These are phyloP conservation scores for Aspergillus egyptiacus DNA, from an alignment of 495 filamentous ascomycete species.

Conservation along the genomic window DNA sequence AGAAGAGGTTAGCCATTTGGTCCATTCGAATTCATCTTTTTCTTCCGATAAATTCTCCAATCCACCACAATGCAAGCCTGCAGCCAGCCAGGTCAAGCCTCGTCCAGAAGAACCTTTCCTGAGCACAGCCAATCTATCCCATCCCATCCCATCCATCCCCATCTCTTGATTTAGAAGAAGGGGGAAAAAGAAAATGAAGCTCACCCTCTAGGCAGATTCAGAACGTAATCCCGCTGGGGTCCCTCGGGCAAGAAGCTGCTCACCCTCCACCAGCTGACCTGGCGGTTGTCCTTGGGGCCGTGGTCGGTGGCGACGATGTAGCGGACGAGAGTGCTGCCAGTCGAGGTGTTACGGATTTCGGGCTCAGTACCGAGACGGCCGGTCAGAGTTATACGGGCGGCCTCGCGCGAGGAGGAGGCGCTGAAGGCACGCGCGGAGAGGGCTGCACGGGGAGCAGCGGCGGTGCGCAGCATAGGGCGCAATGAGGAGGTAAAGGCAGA, in stretches of 20 bases:
- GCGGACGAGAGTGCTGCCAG: conserved; percentile 59
- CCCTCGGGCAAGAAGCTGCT: conserved; percentile 47
- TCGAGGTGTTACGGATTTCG: conserved; percentile 59
- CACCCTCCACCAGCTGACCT: conserved; percentile 74
- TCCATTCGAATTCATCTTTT: too few relatives aligned
- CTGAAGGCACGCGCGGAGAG: conserved; percentile 53
- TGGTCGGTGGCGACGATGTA: conserved; percentile 58
- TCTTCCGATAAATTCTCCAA: too few relatives aligned
- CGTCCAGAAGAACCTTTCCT: too few relatives aligned
- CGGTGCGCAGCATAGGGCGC: conserved; percentile 32
- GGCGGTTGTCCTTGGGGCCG: conserved; percentile 54
- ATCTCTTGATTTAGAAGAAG: too few relatives aligned
- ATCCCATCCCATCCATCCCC: not conserved
- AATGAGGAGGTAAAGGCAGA: conserved; percentile 43
- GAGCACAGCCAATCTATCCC: too few relatives aligned
- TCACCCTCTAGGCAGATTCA: conserved; percentile 72
- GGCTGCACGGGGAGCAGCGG: conserved; percentile 25
- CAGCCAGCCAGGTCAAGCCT: too few relatives aligned
- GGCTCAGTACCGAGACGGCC: conserved; percentile 68
- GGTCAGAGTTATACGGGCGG: conserved; percentile 63
- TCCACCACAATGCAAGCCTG: too few relatives aligned
- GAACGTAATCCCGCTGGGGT: conserved; percentile 55
- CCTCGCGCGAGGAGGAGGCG: conserved; percentile 38
- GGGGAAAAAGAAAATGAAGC: conserved; percentile 23
- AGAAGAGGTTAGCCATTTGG: not conserved